Base-by-base conservation (phyloP, 495 filamentous ascomycete species). In the Trichoderma asperelloides region DNA sequence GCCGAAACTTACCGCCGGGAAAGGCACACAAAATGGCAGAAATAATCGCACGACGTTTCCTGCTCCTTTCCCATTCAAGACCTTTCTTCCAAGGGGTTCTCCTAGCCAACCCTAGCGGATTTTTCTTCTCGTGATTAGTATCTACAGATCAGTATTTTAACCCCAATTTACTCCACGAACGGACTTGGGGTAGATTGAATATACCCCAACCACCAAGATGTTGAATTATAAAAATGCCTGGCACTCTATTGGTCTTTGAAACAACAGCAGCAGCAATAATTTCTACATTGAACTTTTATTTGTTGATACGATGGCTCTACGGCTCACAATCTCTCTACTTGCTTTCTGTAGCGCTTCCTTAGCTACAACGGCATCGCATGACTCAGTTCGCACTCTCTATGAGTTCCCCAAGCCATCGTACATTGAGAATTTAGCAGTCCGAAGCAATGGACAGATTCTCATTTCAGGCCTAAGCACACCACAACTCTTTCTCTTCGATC, bases 361-460 rank as follows among this genome's bases (percentile, higher is more conserved):
- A 11, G 55, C 55, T 21, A 15, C 25, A 60, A 13, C 55, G 25
- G 25, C 55, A 33, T 16, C 55, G 4, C 55, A 30, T 60, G 40
- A 63, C 66, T n/a, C 69, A 74, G 62, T 67, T 68, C 70, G 8
- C 68, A 81, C 45, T 27, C 43, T 73, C 41, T 70, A 63, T 33
- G 68, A 69, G 18, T 72, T 72, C 47, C 62, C 65, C 3, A 68
- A 57, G 23, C 41, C 65, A 25, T 69, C 71, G 2, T 74, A 72
- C 62, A 71, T 79, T 64, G 78, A 80, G 63, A 80, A 80, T 62
- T 70, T 77, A 27, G 71, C 68, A n/a, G 68, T 78, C 28, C 77
- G 76, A 1, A 68, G 73, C 4, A 77, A 80, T 66, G 77, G 78
- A 28, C 51, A 76, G 23, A 68, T 80, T 16, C 73, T 80, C 16